Conservation (phyloP, 208 protist genomes). For the Trypanosoma lewisi region DNA sequence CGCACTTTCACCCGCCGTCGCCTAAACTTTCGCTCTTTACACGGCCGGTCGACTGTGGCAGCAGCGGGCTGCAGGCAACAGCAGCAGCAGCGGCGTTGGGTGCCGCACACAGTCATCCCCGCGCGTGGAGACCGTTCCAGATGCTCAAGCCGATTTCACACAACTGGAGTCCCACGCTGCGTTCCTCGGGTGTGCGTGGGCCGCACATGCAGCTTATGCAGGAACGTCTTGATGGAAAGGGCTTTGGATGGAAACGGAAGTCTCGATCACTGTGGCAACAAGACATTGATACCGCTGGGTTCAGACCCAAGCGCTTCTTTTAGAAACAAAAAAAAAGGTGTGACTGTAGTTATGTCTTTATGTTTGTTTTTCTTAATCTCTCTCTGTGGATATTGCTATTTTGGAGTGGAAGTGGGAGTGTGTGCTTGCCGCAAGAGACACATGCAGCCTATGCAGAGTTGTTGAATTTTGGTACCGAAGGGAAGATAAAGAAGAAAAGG, state of each 20-base stretch:
- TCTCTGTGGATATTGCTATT: too few relatives aligned
- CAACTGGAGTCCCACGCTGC: constrained; percentile 49
- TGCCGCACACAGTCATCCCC: constrained; percentile 16
- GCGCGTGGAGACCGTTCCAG: constrained; percentile 62
- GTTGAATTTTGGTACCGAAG: not conserved
- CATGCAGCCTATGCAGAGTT: not conserved
- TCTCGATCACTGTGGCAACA: constrained; percentile 86
- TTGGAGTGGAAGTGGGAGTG: too few relatives aligned
- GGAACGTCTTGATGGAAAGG: constrained; percentile 80
- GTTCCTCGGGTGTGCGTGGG: constrained; percentile 60
- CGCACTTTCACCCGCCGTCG: constrained; percentile 53
- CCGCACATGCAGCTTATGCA: constrained; percentile 77
- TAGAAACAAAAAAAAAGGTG: constrained; percentile 12
- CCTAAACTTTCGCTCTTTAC: constrained; percentile 71
- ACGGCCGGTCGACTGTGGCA: constrained; percentile 36
- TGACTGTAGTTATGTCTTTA: constrained; percentile 8
- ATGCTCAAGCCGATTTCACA: constrained; percentile 78
- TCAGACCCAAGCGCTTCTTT: constrained; percentile 82
- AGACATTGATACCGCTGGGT: constrained; percentile 76
- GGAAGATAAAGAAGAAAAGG: too few relatives aligned
- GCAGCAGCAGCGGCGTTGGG: not conserved
- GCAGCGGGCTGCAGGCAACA: not conserved
- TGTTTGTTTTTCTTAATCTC: too few relatives aligned
- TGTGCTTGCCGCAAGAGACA: not conserved
- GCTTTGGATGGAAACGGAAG: constrained; percentile 88